These are phyloP conservation scores for Apiospora phragmitis DNA, from an alignment of 2,329 filamentous ascomycete genomes.

Conservation along the genomic window DNA sequence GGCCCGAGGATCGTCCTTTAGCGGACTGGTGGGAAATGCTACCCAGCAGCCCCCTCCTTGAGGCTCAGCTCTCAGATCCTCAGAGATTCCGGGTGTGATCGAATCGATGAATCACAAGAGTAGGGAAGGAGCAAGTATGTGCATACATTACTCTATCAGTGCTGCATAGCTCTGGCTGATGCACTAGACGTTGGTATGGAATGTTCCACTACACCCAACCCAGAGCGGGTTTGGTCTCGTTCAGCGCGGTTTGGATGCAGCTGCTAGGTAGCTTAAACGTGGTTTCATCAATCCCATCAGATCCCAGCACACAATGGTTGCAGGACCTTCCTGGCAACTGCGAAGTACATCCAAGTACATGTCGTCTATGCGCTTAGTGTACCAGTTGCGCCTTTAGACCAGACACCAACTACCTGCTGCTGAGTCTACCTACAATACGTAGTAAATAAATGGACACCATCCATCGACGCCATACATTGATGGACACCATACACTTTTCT, in stretches of 20 bases:
- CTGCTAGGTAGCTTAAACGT: background rate
- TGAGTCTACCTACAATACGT: background rate
- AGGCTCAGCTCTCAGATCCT: constrained; percentile 6
- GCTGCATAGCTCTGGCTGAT: too few species aligned
- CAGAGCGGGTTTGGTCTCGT: background rate
- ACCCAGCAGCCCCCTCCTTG: background rate
- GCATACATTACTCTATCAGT: background rate
- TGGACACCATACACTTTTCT: constrained; percentile 5
- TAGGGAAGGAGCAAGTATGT: background rate
- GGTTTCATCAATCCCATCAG: background rate
- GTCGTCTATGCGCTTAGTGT: background rate
- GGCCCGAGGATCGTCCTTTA: background rate
- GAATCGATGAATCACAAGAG: background rate
- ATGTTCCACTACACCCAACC: background rate
- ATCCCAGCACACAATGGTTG: background rate
- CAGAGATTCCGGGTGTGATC: background rate
- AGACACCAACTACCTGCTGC: background rate
- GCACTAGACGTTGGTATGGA: too few species aligned
- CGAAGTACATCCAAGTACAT: background rate
- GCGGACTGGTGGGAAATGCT: constrained; percentile 1
- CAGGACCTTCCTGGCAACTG: background rate
- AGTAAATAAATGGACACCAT: too few species aligned
- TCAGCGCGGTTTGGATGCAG: background rate
- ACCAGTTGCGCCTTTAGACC: background rate
- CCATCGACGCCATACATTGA: too few species aligned